These are phyloP conservation scores for Prunus kanzakura DNA, from an alignment of 306 rosid genomes.

Conservation along the genomic window DNA sequence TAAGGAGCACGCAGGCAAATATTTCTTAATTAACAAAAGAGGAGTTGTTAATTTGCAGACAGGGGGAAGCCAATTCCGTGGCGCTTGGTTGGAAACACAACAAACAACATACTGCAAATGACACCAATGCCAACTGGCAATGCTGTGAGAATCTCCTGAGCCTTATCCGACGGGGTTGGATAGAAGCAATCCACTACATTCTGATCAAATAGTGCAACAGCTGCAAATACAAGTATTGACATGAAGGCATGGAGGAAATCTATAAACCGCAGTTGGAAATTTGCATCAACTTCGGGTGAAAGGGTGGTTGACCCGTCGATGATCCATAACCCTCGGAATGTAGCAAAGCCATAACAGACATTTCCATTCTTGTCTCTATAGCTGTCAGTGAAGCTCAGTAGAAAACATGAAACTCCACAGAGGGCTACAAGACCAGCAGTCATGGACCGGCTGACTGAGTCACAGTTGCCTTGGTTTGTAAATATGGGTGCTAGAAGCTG, in stretches of 20 bases:
- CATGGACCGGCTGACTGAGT: conserved; percentile 39
- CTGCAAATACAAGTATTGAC: conserved; percentile 62
- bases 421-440: conserved; percentile 44
- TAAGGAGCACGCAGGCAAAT: neutral
- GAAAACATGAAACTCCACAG: conserved; percentile 54
- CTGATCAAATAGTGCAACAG: conserved; percentile 66
- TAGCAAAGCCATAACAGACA: conserved; percentile 59
- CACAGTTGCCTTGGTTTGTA: conserved; percentile 67
- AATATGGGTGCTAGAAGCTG: conserved; percentile 80
- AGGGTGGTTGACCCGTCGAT: conserved; percentile 51
- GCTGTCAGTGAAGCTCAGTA: conserved; percentile 73
- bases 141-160: conserved; percentile 43
- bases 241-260: conserved; percentile 74
- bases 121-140: conserved; percentile 68
- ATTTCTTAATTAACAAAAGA: neutral
- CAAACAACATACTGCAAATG: conserved; percentile 59
- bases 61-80: conserved; percentile 88
- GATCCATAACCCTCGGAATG: conserved; percentile 64
- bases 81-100: conserved; percentile 63
- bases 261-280: conserved; percentile 41
- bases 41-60: conserved; percentile 33
- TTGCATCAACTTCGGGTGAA: conserved; percentile 29
- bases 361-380: conserved; percentile 57
- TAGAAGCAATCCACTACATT: conserved; percentile 62
- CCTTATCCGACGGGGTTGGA: conserved; percentile 65